Evolutionary conservation across 2,329 filamentous ascomycete species (phyloP), one percentile per base, ranked within the genome.

Genomic region (Neonectria sp.): DNA sequence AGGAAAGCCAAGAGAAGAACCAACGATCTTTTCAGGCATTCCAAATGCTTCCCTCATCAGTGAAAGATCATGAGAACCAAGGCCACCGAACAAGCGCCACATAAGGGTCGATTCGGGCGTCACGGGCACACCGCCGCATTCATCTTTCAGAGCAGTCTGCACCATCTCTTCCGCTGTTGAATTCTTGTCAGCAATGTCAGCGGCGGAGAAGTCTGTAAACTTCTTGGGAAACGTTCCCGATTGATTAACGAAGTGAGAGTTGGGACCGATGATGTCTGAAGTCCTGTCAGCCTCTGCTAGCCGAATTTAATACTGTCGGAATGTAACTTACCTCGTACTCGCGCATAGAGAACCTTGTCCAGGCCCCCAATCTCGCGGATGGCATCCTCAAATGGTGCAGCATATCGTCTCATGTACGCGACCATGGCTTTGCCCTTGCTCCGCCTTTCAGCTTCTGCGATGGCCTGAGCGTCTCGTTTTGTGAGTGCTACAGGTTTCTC

Each of bases 331-430:
- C 58, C 58, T 60, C 58, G 58, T n/a, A 69, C 82, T 1, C 88
- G 80, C 0, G 86, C 89, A 71, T 91, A 91, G 48, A 83, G 77
- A 21, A 91, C 86, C 60, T 84, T 81, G 0, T 81, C 82, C 21
- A 90, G 81, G 0, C 76, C 78, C 0, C 79, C 84, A 4, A 91
- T 79, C 71, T 91, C 89, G 67, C 84, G 81, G 27, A 90, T 83
- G 0, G 86, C 84, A 25, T 86, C 81, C 2, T 81, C 77, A 72
- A 90, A 90, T 2, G 84, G 82, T 0, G 86, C 77, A 0, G 89
- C 89, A 73, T 90, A 90, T 37, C 89, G 82, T 13, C 89, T 81
- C 82, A 90, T 90, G 66, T 88, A 89, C 1, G 88, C 88, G 1
- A 91, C 86, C 71, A 91, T 87, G 4, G 90, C 82, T 6, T 79